Evolutionary conservation across 78 protist genomes (phyloP), one percentile per base, ranked within the genome.

Genomic region (Acrasis kona): DNA sequence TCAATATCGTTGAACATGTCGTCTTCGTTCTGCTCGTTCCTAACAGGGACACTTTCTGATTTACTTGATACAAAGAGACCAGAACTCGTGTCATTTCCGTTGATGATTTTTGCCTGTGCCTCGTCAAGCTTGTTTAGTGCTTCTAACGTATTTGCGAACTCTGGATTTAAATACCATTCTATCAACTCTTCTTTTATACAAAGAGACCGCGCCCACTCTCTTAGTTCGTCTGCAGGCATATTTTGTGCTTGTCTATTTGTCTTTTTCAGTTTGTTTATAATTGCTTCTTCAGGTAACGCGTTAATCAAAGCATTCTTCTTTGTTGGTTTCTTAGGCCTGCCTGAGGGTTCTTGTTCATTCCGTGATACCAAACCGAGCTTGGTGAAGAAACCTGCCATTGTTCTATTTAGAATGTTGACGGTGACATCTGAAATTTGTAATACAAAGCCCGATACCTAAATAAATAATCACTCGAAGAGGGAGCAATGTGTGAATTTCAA

Each of bases 91-190:
- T 50, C 19, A n/a, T 50, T 50, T n/a, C 34, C 19, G 61, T 19
- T 50, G 19, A n/a, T 50, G 19, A 50, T 50, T 50, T 50, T 50
- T 50, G 61, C 61, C 19, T 50, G 19, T 50, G 19, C 34, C 19
- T 50, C 34, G 34, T 50, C 61, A 50, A 50, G 19, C 19, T 50
- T 50, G 19, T 50, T 50, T 50, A 50, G 34, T n/a, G 61, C 61
- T 50, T 19, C 19, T 50, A n/a, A n/a, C 19, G 61, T 50, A n/a
- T 50, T 19, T 50, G 61, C 61, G 19, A 50, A 50, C 19, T 50
- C 61, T n/a, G 61, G 61, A 50, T 50, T 50, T n/a, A 50, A 19
- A 50, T 50, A 50, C 61, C 61, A 50, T 50, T 50, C 61, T 50
- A 19, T 50, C 19, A 50, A 50, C 61, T 50, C 61, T n/a, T 19